Percentiles rank a stretch among this genome's conserved stretches.
These are phyloP conservation scores for Pholiota molesta DNA, from an alignment of 768 basidiomycete species.

Conservation along the genomic window DNA sequence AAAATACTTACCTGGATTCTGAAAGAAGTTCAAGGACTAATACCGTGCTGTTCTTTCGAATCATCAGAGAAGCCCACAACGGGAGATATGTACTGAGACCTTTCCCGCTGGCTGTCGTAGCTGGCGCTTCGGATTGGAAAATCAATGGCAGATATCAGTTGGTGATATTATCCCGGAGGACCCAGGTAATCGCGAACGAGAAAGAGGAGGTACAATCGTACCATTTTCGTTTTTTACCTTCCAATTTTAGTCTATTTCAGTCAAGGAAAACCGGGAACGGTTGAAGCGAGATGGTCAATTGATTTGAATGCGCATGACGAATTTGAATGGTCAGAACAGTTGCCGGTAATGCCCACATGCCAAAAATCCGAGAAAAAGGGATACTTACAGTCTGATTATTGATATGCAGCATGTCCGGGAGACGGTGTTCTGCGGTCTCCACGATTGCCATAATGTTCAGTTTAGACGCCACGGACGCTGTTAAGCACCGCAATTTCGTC, in stretches of 20 bases:
- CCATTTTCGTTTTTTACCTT: background rate
- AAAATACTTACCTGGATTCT: background rate
- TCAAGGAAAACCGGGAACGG: background rate
- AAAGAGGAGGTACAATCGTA: background rate
- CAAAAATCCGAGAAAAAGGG: background rate
- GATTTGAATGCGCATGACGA: background rate
- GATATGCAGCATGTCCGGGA: background rate
- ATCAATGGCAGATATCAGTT: background rate
- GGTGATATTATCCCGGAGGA: background rate
- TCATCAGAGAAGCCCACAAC: background rate
- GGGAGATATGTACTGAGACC: background rate
- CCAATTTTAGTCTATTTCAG: background rate
- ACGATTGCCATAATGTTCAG: background rate
- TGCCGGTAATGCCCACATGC: background rate
- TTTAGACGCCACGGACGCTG: no score
- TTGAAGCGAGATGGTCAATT: background rate
- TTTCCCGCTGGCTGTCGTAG: constrained; percentile 4
- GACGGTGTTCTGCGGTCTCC: background rate
- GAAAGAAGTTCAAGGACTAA: no score
- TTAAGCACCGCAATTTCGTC: no score
- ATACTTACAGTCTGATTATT: background rate
- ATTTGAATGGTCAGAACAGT: background rate
- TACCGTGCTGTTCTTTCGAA: background rate
- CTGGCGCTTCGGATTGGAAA: background rate
- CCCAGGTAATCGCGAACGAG: background rate